Base-by-base conservation (phyloP, 1,284 basidiomycete genomes). In the Laetiporus sulphureus region DNA sequence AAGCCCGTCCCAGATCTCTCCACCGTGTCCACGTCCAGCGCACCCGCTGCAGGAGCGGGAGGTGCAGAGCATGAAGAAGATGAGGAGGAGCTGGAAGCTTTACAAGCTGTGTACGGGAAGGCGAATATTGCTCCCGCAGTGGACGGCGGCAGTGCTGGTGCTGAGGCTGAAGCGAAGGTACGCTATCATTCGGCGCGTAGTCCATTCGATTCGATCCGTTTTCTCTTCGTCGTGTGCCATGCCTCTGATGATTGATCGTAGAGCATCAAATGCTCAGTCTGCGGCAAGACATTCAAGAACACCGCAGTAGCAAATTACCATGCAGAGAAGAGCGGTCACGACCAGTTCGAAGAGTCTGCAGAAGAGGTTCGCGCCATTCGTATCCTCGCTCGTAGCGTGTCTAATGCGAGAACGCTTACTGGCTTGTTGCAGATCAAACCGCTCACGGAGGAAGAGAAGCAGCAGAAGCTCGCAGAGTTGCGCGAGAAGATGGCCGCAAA, bases 291-390 rank as follows among this genome's bases (percentile, higher is more conserved):
- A 23, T 94, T 95, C 72, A 83, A 79, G 58, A 91, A 90, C 49
- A 83, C 88, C 5, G 91, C 88, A 1, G 71, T 95, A 10, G 94
- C 94, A 15, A 88, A 87, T 54, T 97, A 84, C 65, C 94, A 98
- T 58, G 94, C 94, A 2, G 91, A 96, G 63, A 94, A 93, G 68
- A 89, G 83, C 49, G 94, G 94, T 0, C 94, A 98, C 59, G 84
- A 91, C 59, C 80, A 91, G 51, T 97, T 97, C 52, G 92, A 95
- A 59, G 94, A 99, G 62, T 93, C 89, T 4, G 89, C 83, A 0
- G 93, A 98, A 59, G 94, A 96, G 75, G 91, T 90, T 23, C 46
- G 64, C 53, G n/a, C n/a, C n/a, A n/a, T n/a, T n/a, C n/a, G n/a
- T n/a, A n/a, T n/a, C n/a, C n/a, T n/a, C n/a, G n/a, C n/a, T n/a